Conservation (phyloP, 306 rosid genomes). For the Acacia confusa region DNA sequence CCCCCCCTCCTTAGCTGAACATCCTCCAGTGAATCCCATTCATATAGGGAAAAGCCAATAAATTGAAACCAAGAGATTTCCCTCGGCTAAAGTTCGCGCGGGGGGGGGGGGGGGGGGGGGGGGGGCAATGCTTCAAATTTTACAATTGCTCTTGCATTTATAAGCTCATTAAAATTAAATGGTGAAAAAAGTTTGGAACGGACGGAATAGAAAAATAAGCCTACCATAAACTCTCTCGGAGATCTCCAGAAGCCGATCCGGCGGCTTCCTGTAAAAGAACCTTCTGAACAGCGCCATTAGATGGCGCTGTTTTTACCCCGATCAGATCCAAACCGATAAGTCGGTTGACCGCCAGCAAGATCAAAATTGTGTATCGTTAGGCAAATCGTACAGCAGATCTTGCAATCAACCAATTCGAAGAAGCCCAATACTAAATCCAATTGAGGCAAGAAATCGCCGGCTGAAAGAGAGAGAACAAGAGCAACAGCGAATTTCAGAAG, state of each 20-base stretch:
- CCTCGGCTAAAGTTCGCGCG: not conserved
- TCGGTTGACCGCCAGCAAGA: slow-evolving; percentile 29
- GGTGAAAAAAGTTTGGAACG: not conserved
- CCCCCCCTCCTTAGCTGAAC: not conserved
- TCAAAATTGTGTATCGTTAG: not conserved
- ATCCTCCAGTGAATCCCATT: not conserved
- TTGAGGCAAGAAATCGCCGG: not conserved
- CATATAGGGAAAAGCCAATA: not conserved
- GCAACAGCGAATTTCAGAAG: not conserved
- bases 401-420: slow-evolving; percentile 27
- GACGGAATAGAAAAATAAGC: not conserved
- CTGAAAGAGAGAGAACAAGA: not conserved
- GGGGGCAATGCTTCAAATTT: slow-evolving; percentile 9
- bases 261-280: slow-evolving; percentile 94
- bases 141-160: not conserved
- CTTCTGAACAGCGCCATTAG: slow-evolving; percentile 98
- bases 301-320: slow-evolving; percentile 87
- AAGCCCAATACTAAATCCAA: slow-evolving; percentile 9
- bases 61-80: not conserved
- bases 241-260: slow-evolving; percentile 98
- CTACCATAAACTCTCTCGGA: slow-evolving; percentile 91
- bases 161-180: not conserved
- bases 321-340: slow-evolving; percentile 75
- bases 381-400: slow-evolving; percentile 48
- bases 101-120: too few species aligned